Evolutionary conservation across 2,329 filamentous ascomycete species (phyloP), one percentile per base, ranked within the genome.

Genomic region (Byssochlamys sp.): DNA sequence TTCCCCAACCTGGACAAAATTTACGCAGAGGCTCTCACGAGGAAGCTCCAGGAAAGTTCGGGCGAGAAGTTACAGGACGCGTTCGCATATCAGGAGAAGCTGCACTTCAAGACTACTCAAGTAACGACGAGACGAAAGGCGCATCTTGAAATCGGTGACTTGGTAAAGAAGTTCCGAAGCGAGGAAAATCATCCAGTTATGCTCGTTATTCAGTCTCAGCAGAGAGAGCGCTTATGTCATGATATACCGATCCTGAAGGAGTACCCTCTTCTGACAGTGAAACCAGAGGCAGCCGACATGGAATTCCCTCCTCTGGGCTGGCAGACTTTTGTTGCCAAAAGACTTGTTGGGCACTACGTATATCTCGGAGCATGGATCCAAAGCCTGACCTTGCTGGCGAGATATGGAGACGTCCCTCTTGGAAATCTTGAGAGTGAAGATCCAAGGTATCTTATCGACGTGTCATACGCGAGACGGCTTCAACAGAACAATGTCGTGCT

Each of bases 391-490:
- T 86, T 91, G 52, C 82, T 99, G 56, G 89, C 94, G 53, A 83
- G 90, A 61, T 97, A 97, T 69, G 94, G 94, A 27, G 90, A 97
- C 70, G 85, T 99, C 3, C 94, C 94, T 1, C 80, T 99, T 6
- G 97, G 94, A 74, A 99, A 99, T 66, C 77, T 99, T 31, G 94
- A 97, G 71, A 86, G 87, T 50, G 94, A 97, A 63, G 94, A 99
- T 66, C 92, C 94, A 28, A 85, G 90, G 2, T 97, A 94, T 76
- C 77, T 99, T 56, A 99, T 99, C 65, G 94, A 99, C 69, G 84
- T 99, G 57, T 89, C 92, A 0, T 99, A 97, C 70, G 94, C 94
- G 0, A 82, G 95, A 57, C 84, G 91, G 19, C 77, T 99, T 55
- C 90, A 96, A 67, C 87, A 89, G 63, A 96, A 92, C 68, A 91